A percentile compares a stretch with the other conserved stretches of the same genome.
These are phyloP conservation scores for Lepiota venenata DNA, from an alignment of 768 basidiomycete genomes.

Conservation along the genomic window DNA sequence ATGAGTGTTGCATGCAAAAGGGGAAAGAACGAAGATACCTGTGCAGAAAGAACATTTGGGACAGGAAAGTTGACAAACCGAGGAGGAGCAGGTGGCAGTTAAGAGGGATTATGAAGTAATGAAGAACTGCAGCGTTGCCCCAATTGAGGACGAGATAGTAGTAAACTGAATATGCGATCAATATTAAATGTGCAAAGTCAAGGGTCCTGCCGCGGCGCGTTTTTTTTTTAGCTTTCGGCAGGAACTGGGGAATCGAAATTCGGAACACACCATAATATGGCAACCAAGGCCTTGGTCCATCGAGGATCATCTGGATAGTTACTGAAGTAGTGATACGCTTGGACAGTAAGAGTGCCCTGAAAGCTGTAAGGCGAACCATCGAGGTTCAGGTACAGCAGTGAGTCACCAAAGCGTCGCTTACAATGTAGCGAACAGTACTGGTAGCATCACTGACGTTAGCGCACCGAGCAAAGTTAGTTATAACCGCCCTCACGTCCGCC, in stretches of 20 bases:
- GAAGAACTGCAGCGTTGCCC: constrained; percentile 11
- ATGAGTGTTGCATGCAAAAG: not conserved
- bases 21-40: constrained; percentile 5
- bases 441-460: not conserved
- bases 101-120: constrained; percentile 6
- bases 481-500: constrained; percentile 15
- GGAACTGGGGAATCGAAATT: not conserved
- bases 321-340: constrained; percentile 18
- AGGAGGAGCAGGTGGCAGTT: constrained; percentile 15
- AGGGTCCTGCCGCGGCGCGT: constrained; percentile 11
- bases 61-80: constrained; percentile 12
- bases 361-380: constrained; percentile 10
- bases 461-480: not conserved
- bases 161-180: constrained; percentile 17
- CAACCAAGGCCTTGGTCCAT: constrained; percentile 14
- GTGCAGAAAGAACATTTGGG: constrained; percentile 16
- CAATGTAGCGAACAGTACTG: constrained; percentile 5
- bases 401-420: not conserved
- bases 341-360: constrained; percentile 18
- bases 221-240: not conserved
- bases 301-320: constrained; percentile 15
- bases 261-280: constrained; percentile 1
- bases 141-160: constrained; percentile 19
- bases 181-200: constrained; percentile 15
- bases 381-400: not conserved